phyloP scores from a whole-genome alignment of 805 yeast species.

The Cyberlindnera amylophila region DNA sequence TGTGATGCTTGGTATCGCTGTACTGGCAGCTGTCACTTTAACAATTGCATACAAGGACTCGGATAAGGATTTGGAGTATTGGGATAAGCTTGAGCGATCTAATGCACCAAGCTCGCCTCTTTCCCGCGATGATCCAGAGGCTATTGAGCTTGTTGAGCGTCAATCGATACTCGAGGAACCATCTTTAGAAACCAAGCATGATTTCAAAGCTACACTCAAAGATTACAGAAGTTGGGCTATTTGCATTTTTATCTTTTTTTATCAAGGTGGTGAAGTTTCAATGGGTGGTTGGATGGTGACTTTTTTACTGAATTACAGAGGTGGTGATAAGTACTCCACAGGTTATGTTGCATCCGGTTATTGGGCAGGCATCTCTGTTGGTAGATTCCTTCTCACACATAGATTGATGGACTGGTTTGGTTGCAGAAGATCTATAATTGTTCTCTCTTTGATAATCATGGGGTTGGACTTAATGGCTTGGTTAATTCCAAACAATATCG shows the following conservation, averaged over 20 bases:
- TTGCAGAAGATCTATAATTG: conserved; percentile 39
- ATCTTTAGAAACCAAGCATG: conserved; percentile 7
- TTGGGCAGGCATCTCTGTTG: conserved; percentile 61
- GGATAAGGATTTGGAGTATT: conserved; percentile 35
- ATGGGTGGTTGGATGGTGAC: conserved; percentile 66
- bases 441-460: conserved; percentile 34
- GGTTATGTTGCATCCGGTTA: conserved; percentile 62
- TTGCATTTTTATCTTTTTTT: conserved; percentile 48
- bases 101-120: conserved; percentile 6
- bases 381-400: conserved; percentile 46
- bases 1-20: conserved; percentile 41
- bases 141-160: conserved; percentile 4
- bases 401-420: conserved; percentile 37
- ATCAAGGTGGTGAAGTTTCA: conserved; percentile 62
- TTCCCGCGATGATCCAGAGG: neutral
- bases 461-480: conserved; percentile 41
- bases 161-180: neutral
- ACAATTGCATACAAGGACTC: conserved; percentile 42
- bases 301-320: conserved; percentile 47
- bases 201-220: conserved; percentile 33
- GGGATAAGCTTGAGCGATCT: conserved; percentile 10
- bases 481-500: conserved; percentile 42
- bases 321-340: conserved; percentile 36
- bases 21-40: conserved; percentile 31
- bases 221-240: conserved; percentile 45